Evolutionary conservation across 345 rosid genomes (phyloP).

Genomic region (Brassica nigra): DNA sequence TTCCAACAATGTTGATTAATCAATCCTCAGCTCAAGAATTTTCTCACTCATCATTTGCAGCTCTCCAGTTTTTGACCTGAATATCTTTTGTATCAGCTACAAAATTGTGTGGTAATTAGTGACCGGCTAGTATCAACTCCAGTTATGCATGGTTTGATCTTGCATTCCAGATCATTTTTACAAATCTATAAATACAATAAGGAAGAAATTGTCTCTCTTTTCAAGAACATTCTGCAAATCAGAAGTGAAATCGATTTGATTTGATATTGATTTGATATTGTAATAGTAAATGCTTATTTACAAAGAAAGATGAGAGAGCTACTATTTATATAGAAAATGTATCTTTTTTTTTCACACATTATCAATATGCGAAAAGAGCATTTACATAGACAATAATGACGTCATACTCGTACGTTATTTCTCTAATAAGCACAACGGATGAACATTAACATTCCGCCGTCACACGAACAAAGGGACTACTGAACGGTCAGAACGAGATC

Average conservation of each 20-base stretch:
- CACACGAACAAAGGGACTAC: not conserved
- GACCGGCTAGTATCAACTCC: not conserved
- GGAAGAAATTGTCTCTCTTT: not conserved
- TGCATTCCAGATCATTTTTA: no score
- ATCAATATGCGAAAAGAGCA: slow-evolving; percentile 18
- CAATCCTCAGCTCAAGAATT: not conserved
- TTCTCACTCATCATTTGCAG: not conserved
- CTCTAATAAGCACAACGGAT: not conserved
- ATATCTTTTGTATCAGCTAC: not conserved
- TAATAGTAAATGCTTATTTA: slow-evolving; percentile 5
- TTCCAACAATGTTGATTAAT: not conserved
- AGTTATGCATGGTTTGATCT: not conserved
- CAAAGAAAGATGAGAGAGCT: not conserved
- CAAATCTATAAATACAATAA: not conserved
- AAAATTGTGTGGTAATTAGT: not conserved
- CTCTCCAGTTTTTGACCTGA: not conserved
- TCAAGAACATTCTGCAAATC: not conserved
- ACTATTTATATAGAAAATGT: not conserved
- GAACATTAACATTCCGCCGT: slow-evolving; percentile 9
- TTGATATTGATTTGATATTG: not conserved
- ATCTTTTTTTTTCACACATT: slow-evolving; percentile 3
- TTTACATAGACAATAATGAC: slow-evolving; percentile 30
- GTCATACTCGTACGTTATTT: slow-evolving; percentile 13
- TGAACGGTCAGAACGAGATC: slow-evolving; percentile 29
- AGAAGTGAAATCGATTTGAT: not conserved